Base-by-base conservation (phyloP, 306 rosid genomes). In the Vachellia collinsii region DNA sequence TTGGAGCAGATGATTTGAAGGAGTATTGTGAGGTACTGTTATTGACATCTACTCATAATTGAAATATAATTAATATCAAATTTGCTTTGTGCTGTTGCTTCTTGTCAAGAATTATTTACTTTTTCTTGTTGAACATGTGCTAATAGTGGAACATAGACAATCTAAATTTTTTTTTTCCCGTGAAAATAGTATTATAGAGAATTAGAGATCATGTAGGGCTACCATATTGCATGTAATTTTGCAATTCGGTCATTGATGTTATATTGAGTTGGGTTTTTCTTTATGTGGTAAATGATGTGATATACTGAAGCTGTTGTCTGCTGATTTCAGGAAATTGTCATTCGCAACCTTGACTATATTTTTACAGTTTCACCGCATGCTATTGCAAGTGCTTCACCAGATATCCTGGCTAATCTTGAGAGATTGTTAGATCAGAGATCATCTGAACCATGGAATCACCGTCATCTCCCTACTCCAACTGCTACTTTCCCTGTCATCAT, bases 361-460 rank as follows among this genome's bases (percentile, higher is more conserved):
- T 90, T 93, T 47, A 81, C 88, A 3, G 90, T 91, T 83, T 90
- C 99, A 37, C 68, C 98, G 44, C 92, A 91, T 81, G 86, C 97
- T 43, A 53, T 90, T 62, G 87, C 94, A 53, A 87, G 85, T 83
- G 90, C 94, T 38, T 83, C 98, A 25, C 83, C 79, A 22, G 97
- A 93, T 83, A 70, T 93, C 85, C 70, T 95, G 72, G 97, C 92
- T 63, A 86, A 83, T 80, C 99, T 95, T 3, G 99, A 95, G 85
- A 89, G 70, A 53, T 70, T 79, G 58, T 85, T 95, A 75, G 99
- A 93, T 83, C 86, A 78, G 75, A 91, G 90, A 82, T 94, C 99
- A 77, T 94, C 94, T 38, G 97, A 93, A 85, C 86, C 94, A 7
- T 93, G 99, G 97, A 89, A 94, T 83, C 84, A 93, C 84, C 97